Evolutionary conservation across 768 basidiomycete species (phyloP).

Genomic region (Pulveroboletus sp.): DNA sequence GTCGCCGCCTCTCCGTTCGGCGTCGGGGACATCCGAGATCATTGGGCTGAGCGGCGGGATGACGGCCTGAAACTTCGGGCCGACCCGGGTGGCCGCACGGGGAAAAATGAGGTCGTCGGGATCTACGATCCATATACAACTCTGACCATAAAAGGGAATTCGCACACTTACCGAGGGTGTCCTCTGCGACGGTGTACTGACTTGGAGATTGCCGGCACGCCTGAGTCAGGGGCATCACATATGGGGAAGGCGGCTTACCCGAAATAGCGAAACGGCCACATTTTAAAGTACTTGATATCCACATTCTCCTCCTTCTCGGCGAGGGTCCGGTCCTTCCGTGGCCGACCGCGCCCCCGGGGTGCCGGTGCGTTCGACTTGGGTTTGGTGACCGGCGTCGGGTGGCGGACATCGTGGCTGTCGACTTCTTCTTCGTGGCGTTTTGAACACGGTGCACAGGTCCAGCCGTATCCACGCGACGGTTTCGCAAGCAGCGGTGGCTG

Average conservation of each 20-base stretch:
- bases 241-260: slow-evolving; percentile 55
- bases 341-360: slow-evolving; percentile 69
- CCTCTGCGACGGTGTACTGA: slow-evolving; percentile 87
- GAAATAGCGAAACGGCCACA: slow-evolving; percentile 97
- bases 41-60: slow-evolving; percentile 41
- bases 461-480: slow-evolving; percentile 94
- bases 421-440: slow-evolving; percentile 84
- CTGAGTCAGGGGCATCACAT: neutral
- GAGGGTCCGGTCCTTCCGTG: slow-evolving; percentile 69
- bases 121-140: slow-evolving; percentile 53
- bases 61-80: slow-evolving; percentile 78
- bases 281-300: slow-evolving; percentile 80
- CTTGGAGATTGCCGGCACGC: slow-evolving; percentile 38
- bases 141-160: slow-evolving; percentile 11
- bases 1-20: slow-evolving; percentile 66
- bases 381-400: slow-evolving; percentile 50
- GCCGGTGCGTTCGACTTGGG: slow-evolving; percentile 73
- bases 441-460: slow-evolving; percentile 95
- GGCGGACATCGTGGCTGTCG: slow-evolving; percentile 69
- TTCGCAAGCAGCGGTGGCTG: slow-evolving; percentile 88
- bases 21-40: slow-evolving; percentile 27
- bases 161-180: slow-evolving; percentile 70
- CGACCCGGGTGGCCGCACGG: slow-evolving; percentile 86
- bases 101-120: slow-evolving; percentile 97
- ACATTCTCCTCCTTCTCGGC: slow-evolving; percentile 77